Evolutionary conservation across 169 alveolate genomes (phyloP), one percentile per base, ranked within the genome.

Genomic region (Plasmodium vivax): DNA sequence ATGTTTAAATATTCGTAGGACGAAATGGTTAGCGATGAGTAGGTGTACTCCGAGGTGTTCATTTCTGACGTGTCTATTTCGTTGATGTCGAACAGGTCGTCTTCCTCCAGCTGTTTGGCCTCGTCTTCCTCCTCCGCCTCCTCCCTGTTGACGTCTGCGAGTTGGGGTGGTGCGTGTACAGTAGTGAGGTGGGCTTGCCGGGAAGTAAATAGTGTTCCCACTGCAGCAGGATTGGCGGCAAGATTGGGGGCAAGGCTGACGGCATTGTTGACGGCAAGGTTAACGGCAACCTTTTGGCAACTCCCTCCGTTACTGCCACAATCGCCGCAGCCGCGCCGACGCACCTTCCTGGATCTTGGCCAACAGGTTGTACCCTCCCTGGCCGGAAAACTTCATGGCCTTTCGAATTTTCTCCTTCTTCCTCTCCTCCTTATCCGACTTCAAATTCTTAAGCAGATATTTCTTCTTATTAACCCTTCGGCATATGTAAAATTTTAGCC

Each of bases 401-500:
- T 85, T 85, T 12, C 81, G 56, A 0, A 75, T 36, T 12, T 85
- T 85, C 34, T 85, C 82, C 68, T 85, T 85, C 43, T 51, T 75
- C 62, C 68, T 77, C 14, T 19, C 41, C 36, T 23, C 23, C 45
- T 85, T 73, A 23, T 16, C 36, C 30, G 56, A 34, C 41, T 32
- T 23, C 72, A 16, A 8, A 58, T 32, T 30, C 82, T 85, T 85
- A 27, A 45, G 43, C 54, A 85, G 38, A 41, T 85, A 77, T 75
- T 85, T 85, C 71, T 85, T 85, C 34, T 85, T 85, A 41, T 85
- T 51, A 74, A 85, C 80, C 71, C 38, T 85, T 45, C 68, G 54
- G 80, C 93, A 85, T 34, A 85, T 54, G 80, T 85, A 85, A 85
- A 85, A 85, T 85, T 85, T 85, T 74, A 85, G 81, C 80, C 47